Conservation (phyloP, 306 rosid genomes). For the Cyclanthera cordifolia region DNA sequence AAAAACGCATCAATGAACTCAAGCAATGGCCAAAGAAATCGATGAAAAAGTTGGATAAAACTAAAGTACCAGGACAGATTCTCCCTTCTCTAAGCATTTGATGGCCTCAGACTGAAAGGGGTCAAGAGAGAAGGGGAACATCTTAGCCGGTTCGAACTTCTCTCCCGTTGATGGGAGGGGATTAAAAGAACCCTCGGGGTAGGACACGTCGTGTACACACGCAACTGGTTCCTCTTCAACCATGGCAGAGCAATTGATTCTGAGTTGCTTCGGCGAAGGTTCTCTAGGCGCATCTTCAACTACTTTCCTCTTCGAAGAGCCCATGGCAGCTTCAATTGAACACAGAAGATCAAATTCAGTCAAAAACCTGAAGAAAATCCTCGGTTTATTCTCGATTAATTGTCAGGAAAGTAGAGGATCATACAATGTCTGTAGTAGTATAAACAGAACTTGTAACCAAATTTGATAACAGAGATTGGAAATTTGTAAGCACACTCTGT, state of each 20-base stretch:
- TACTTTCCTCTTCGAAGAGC: slow-evolving; percentile 43
- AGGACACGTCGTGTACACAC: slow-evolving; percentile 68
- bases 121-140: slow-evolving; percentile 71
- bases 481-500: background rate
- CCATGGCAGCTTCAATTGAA: slow-evolving; percentile 15
- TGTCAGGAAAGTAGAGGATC: background rate
- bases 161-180: slow-evolving; percentile 2
- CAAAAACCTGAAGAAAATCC: background rate
- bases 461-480: background rate
- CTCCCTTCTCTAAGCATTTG: slow-evolving; percentile 52
- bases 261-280: slow-evolving; percentile 16
- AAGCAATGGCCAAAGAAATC: background rate
- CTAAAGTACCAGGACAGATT: slow-evolving; percentile 88
- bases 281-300: slow-evolving; percentile 11
- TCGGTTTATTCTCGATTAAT: background rate
- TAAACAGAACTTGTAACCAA: background rate
- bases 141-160: slow-evolving; percentile 48
- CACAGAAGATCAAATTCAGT: background rate
- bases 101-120: slow-evolving; percentile 80
- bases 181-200: slow-evolving; percentile 49
- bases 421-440: background rate
- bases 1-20: background rate
- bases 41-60: background rate
- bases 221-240: slow-evolving; percentile 12
- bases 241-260: slow-evolving; percentile 3